Base-by-base conservation (phyloP, 2,329 filamentous ascomycete genomes). In the Alternaria alternata region DNA sequence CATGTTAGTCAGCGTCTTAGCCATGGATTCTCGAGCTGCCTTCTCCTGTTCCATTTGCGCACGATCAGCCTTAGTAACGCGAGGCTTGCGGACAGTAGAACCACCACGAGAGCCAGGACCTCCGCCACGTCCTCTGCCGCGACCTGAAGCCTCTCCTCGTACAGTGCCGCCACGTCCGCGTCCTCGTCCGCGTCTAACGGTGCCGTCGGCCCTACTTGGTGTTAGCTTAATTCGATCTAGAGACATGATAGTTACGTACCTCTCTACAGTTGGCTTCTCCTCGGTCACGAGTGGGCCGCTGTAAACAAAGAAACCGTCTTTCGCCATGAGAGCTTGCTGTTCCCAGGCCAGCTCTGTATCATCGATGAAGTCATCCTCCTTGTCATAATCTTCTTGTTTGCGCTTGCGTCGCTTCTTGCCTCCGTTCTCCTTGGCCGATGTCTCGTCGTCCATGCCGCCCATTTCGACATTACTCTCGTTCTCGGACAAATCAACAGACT, bases 241-340 rank as follows among this genome's bases (percentile, higher is more conserved):
- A 42, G 22, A 3, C 3, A 47, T 20, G 30, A 9, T 54, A 53
- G 22, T 16, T 7, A 81, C 79, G 72, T 81, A 88, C 86, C 86
- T 83, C 74, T 90, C 88, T 51, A 89, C 83, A 56, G 85, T 80
- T 41, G 87, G 83, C 79, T 95, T 94, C 80, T 96, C 91, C 79
- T 96, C 93, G 5, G 91, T 91, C 22, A 98, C 87, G 47, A 99
- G 83, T 8, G 94, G 94, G 4, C 95, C 95, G 62, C 92, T 96
- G 79, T 97, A 99, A 1, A 99, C 95, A 76, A 98, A 99, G 82
- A 98, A 99, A 1, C 95, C 95, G 75, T 98, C 95, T 69, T 94
- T 92, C 67, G 92, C 94, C 47, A 95, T 94, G 5, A 94, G 93
- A 7, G 94, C 94, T 75, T 96, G 92, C 73, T 96, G 93, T 79